A percentile compares a stretch with the other conserved stretches of the same genome.
Conservation (phyloP, 345 rosid species). For the Linum trigynum region DNA sequence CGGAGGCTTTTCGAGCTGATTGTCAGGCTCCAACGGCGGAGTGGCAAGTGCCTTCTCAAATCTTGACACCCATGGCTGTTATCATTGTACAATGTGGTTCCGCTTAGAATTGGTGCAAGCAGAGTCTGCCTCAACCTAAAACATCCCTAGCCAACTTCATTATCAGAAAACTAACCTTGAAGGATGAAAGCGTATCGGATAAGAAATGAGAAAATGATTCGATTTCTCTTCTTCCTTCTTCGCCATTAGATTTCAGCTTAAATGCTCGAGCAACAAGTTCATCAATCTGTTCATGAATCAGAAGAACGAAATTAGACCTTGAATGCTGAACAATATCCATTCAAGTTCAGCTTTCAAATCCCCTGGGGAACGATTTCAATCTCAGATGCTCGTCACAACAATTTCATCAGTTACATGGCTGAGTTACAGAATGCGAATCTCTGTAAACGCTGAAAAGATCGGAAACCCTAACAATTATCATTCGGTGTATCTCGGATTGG, state of each 20-base stretch:
- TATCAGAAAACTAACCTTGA: conserved; percentile 41
- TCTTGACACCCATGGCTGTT: conserved; percentile 87
- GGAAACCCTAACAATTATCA: no score
- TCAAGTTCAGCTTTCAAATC: not conserved
- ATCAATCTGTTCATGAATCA: conserved; percentile 47
- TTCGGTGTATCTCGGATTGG: no score
- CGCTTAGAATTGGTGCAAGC: conserved; percentile 1
- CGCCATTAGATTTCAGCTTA: conserved; percentile 28
- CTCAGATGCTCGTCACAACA: no score
- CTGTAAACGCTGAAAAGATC: no score
- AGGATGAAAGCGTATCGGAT: conserved; percentile 48
- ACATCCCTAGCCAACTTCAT: not conserved
- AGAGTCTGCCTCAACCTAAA: not conserved
- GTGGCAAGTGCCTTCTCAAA: conserved; percentile 33
- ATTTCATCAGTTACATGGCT: no score
- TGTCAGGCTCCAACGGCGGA: conserved; percentile 16
- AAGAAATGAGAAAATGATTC: conserved; percentile 44
- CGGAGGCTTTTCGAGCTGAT: conserved; percentile 20
- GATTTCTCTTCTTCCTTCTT: conserved; percentile 48
- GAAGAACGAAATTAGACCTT: not conserved
- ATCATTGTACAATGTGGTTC: conserved; percentile 10
- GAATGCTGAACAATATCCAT: not conserved
- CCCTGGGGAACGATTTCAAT: not conserved
- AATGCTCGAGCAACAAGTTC: conserved; percentile 68
- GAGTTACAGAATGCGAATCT: no score